Evolutionary conservation across 78 protist species (phyloP).

Genomic region (Salpingoeca rosetta): DNA sequence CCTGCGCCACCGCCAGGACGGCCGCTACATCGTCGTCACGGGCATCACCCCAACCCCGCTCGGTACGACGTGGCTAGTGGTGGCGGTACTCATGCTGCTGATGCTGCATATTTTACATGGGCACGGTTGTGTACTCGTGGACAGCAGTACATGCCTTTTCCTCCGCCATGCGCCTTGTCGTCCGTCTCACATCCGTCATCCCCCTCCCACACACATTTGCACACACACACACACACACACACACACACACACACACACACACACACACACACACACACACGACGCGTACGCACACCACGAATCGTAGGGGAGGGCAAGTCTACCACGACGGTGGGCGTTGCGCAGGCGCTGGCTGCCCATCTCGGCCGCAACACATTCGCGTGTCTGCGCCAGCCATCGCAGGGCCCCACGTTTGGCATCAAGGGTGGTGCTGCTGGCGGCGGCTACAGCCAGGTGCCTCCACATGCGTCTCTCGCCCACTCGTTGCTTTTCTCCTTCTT

Average conservation of each 20-base stretch:
- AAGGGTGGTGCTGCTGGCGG: conserved; percentile 96
- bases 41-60: conserved; percentile 27
- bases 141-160: too few relatives aligned
- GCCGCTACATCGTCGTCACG: conserved; percentile 85
- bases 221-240: neutral
- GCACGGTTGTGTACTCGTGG: too few relatives aligned
- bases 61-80: too few relatives aligned
- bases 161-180: too few relatives aligned
- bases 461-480: too few relatives aligned
- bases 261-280: conserved; percentile 94
- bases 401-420: conserved; percentile 95
- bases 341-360: conserved; percentile 94
- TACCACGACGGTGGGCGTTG: conserved; percentile 91
- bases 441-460: conserved; percentile 82
- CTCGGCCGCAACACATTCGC: conserved; percentile 56
- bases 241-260: conserved; percentile 28
- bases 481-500: too few relatives aligned
- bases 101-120: too few relatives aligned
- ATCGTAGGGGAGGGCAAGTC: conserved; percentile 97
- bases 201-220: too few relatives aligned
- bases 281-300: too few relatives aligned
- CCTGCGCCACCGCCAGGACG: conserved; percentile 29
- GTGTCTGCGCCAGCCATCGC: conserved; percentile 89
- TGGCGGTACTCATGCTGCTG: too few relatives aligned
- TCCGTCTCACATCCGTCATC: too few relatives aligned